phyloP scores from a whole-genome alignment of 345 rosid species.

The Eucalyptus tenuipes region DNA sequence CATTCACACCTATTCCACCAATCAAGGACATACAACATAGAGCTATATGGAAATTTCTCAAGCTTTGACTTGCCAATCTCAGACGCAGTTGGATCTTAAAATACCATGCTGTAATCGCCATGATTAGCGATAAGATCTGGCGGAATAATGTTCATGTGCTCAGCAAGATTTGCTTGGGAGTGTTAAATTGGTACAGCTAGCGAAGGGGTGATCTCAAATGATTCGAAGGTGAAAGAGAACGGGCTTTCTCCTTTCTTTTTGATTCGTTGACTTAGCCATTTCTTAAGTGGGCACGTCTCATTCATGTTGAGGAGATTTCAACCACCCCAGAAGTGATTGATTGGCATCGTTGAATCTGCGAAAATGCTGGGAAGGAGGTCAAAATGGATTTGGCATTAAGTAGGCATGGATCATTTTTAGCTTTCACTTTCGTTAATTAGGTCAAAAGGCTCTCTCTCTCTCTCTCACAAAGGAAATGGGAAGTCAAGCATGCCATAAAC shows the following conservation, averaged over 20 bases:
- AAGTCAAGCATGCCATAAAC: neutral
- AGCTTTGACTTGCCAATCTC: neutral
- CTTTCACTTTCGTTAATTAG: neutral
- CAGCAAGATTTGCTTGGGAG: neutral
- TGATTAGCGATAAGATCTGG: neutral
- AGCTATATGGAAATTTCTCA: neutral
- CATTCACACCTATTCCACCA: neutral
- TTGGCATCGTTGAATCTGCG: neutral
- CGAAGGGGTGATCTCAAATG: neutral
- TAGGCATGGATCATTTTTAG: conserved; percentile 5
- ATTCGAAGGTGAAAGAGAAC: neutral
- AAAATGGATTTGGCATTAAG: conserved; percentile 26
- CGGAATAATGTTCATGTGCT: neutral
- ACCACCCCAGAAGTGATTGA: neutral
- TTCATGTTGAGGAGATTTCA: neutral
- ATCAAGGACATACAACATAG: neutral
- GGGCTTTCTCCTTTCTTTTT: neutral
- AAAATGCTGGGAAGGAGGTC: neutral
- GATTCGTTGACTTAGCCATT: neutral
- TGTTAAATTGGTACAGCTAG: neutral
- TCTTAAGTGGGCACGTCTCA: neutral
- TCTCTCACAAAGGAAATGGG: neutral
- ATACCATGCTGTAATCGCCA: neutral
- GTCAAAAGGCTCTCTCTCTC: neutral
- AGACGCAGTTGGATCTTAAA: neutral